phyloP scores from a whole-genome alignment of 768 basidiomycete species.

The Mycena haematopus region DNA sequence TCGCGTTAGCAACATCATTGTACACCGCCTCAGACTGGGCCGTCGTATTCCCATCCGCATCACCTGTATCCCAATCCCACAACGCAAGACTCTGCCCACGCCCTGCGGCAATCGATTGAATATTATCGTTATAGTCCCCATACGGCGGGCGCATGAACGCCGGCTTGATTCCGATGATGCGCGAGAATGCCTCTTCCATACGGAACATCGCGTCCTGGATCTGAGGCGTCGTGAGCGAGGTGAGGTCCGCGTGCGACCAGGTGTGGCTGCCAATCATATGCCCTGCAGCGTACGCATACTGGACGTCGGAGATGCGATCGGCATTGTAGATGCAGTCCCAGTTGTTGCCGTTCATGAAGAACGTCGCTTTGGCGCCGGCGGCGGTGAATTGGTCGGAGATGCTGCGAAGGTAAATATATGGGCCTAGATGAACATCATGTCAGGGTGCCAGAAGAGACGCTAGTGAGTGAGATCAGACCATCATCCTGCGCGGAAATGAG shows the following conservation, averaged over 20 bases:
- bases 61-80: neutral
- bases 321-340: neutral
- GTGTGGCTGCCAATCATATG: constrained; percentile 1
- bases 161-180: neutral
- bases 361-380: neutral
- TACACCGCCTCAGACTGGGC: neutral
- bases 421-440: neutral
- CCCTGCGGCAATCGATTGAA: neutral
- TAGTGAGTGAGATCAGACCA: neutral
- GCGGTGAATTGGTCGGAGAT: neutral
- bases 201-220: neutral
- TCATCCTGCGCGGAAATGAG: neutral
- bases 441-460: neutral
- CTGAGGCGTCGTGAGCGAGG: neutral
- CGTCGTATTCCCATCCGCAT: neutral
- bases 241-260: neutral
- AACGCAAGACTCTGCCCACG: neutral
- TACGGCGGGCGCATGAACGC: neutral
- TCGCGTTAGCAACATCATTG: neutral
- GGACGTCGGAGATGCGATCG: neutral
- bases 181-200: neutral
- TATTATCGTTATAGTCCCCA: neutral
- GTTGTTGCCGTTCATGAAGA: constrained; percentile 1
- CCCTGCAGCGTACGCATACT: neutral
- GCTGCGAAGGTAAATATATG: neutral